Evolutionary conservation across 179 eudicot species (phyloP), one percentile per base, ranked within the genome.

Genomic region (Beta corolliflora): DNA sequence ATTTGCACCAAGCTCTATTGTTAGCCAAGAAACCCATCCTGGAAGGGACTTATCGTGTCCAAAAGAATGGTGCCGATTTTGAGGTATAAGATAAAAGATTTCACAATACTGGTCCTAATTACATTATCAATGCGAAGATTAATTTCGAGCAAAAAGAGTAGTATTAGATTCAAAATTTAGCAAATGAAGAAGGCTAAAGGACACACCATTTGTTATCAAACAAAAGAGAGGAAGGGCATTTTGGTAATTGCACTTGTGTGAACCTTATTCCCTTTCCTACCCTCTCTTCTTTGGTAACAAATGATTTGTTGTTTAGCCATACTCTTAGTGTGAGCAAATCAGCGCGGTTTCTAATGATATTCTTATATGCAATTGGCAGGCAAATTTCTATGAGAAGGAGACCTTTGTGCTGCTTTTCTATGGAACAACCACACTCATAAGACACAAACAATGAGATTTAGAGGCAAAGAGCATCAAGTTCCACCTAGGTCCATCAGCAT

Each of bases 401-500:
- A 88, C 36, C 84, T 87, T 71, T 97, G 99, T 78, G 89, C 91
- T 14, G 98, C 97, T 0, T 97, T 97, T 83, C 25, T 97, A 77
- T 85, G 83, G 84, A 94, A 94, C 88, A 94, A 89, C 81, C 73
- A 84, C 69, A 83, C 91, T 2, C 88, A 85, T 70, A 9, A 19
- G 1, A 50, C 59, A 15, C 74, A 78, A 53, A 84, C 82, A 1
- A 16, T 90, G 10, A 85, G 86, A 1, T 97, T 97, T 81, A 88
- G 82, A 84, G 94, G 93, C 60, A 65, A 18, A 7, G 79, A 84
- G 4, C 85, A 82, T 84, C 36, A 15, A 13, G 54, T 94, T 21
- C 97, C 99, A 9, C 81, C 86, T 21, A 90, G 85, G 83, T 95
- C 99, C 59, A 89, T 94, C 58, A 91, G 92, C 89, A 89, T 95